Evolutionary conservation across 768 basidiomycete species (phyloP), one percentile per base, ranked within the genome.

Genomic region (Naganishia antarctica): DNA sequence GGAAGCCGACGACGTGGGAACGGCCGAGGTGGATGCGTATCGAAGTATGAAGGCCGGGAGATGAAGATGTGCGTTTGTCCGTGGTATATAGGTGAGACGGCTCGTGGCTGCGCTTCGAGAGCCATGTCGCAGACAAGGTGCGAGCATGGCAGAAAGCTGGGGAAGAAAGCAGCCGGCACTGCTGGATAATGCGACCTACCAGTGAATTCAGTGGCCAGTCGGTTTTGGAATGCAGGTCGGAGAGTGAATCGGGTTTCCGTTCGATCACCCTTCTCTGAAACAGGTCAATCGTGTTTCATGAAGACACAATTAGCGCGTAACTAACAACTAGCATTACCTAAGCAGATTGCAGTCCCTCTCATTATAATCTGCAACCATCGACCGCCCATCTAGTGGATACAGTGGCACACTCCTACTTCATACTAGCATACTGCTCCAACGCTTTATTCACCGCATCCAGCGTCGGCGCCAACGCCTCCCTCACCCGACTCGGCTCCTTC

Each of bases 401-500:
- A 37, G 34, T 7, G 15, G 15, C 34, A 48, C 23, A n/a, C 26
- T 23, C 31, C 49, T 57, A 57, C 37, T 57, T 51, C 62, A 63
- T 63, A 15, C 34, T 51, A 18, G 60, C 65, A 60, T 51, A 66
- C 23, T 66, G 65, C 21, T 61, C 66, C 21, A 67, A 16, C 45
- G 66, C 66, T 48, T 63, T 62, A 25, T 63, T 32, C 26, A 62
- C 66, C 9, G 66, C 66, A 47, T 61, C 34, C 26, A 67, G 23
- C 26, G 66, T 67, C 13, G 66, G 66, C 53, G 15, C n/a, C 45
- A 34, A 45, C 5, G 43, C 51, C 1, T 59, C 74, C 72, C 50
- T 71, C 13, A 77, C 71, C 31, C 76, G 31, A 4, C 64, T 72
- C 13, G 71, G 67, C 57, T 75, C 72, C 21, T 69, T 68, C 41